Evolutionary conservation across 257 asterid species (phyloP).

Genomic region (Solanum rostratum): DNA sequence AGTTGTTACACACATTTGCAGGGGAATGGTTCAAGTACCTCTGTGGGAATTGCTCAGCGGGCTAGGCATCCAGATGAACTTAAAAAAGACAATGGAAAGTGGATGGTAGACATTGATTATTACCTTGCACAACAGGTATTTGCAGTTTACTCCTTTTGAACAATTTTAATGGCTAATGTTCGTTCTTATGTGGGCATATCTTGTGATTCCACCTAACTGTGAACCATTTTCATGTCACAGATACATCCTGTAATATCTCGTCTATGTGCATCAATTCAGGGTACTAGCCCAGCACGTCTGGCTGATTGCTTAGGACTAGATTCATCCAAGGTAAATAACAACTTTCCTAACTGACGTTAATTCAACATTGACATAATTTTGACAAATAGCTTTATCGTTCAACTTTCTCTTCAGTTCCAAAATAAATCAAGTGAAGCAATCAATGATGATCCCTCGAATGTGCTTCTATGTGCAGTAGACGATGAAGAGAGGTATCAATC

Average conservation of each 20-base stretch:
- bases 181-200: conserved; percentile 2
- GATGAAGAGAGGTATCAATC: conserved; percentile 74
- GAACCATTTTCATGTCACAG: conserved; percentile 30
- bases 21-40: conserved; percentile 61
- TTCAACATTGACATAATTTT: background rate
- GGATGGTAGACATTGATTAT: conserved; percentile 91
- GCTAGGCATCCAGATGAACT: conserved; percentile 99
- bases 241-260: conserved; percentile 99
- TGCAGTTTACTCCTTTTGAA: background rate
- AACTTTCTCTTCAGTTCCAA: conserved; percentile 57
- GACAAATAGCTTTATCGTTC: background rate
- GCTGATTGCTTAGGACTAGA: conserved; percentile 99
- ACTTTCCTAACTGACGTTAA: background rate
- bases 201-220: conserved; percentile 6
- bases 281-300: conserved; percentile 93
- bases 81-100: conserved; percentile 56
- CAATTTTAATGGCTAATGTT: background rate
- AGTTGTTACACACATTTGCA: conserved; percentile 14
- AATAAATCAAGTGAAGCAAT: conserved; percentile 48
- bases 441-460: conserved; percentile 56
- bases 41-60: conserved; percentile 87
- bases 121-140: conserved; percentile 95
- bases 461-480: conserved; percentile 41
- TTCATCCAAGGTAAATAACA: conserved; percentile 62
- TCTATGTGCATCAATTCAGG: conserved; percentile 91